Percentiles rank a stretch among this genome's conserved stretches.
Evolutionary conservation across 2,329 filamentous ascomycete genomes (phyloP).

Genomic region (Colletotrichum sp.): DNA sequence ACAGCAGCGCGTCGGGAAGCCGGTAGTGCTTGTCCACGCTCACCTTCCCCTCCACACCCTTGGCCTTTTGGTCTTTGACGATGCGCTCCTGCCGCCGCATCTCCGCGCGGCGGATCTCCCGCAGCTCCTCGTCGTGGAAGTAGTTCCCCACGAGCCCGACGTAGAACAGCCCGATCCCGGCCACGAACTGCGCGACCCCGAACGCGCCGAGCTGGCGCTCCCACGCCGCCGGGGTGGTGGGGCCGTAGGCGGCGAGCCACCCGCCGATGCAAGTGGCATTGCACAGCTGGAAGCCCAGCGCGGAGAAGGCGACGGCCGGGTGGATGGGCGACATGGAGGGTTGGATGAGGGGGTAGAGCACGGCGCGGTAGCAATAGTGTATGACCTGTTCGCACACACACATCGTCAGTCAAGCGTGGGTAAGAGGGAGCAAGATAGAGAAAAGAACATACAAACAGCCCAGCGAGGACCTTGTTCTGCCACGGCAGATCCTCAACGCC

Average conservation of each 20-base stretch:
- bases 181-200: conserved; percentile 49
- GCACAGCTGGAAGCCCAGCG: conserved; percentile 75
- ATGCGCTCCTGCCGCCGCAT: conserved; percentile 59
- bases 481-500: conserved; percentile 69
- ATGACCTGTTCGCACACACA: conserved; percentile 59
- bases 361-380: conserved; percentile 90
- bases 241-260: conserved; percentile 84
- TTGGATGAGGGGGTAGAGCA: conserved; percentile 81
- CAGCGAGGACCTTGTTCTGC: conserved; percentile 79
- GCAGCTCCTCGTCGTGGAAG: conserved; percentile 87
- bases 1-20: conserved; percentile 83
- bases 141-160: conserved; percentile 81
- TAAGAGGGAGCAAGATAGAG: fast-evolving
- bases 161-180: conserved; percentile 78
- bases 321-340: conserved; percentile 95
- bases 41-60: conserved; percentile 25
- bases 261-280: conserved; percentile 81
- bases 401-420: not conserved
- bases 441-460: conserved; percentile 57
- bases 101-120: conserved; percentile 81
- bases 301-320: conserved; percentile 66
- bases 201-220: conserved; percentile 38
- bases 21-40: conserved; percentile 82
- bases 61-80: conserved; percentile 44
- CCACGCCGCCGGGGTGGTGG: conserved; percentile 62